Percentiles rank a stretch among this genome's conserved stretches.
Conservation (phyloP, 768 basidiomycete species). For the Boletus patriciae region DNA sequence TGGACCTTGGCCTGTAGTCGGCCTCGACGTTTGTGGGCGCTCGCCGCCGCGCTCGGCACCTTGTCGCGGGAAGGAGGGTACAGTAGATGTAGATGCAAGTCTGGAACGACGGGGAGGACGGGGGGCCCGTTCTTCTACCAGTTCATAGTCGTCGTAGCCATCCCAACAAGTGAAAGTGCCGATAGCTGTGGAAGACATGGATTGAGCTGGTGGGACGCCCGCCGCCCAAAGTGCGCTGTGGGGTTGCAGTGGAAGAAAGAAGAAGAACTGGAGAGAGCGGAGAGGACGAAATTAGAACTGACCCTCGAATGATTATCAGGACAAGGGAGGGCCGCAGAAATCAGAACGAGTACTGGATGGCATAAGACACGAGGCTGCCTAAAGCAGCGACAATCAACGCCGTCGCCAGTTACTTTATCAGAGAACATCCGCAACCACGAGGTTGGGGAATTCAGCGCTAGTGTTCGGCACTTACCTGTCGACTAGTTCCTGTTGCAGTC, state of each 20-base stretch:
- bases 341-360: conserved; percentile 15
- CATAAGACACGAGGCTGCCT: conserved; percentile 37
- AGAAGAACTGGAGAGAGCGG: conserved; percentile 16
- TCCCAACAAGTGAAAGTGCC: conserved; percentile 38
- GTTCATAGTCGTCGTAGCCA: conserved; percentile 30
- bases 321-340: conserved; percentile 17
- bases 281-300: conserved; percentile 27
- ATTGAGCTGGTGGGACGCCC: conserved; percentile 12
- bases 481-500: not conserved
- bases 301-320: conserved; percentile 36
- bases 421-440: conserved; percentile 1
- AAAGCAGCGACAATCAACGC: conserved; percentile 28
- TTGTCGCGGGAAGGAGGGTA: conserved; percentile 13
- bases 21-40: conserved; percentile 22
- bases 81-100: conserved; percentile 20
- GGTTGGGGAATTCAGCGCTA: conserved; percentile 1
- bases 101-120: conserved; percentile 23
- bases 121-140: conserved; percentile 19
- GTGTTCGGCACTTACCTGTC: conserved; percentile 1
- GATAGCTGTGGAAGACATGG: conserved; percentile 35
- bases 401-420: conserved; percentile 27
- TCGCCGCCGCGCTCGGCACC: conserved; percentile 20
- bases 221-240: conserved; percentile 22
- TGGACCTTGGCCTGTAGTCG: conserved; percentile 11
- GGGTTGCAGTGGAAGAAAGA: conserved; percentile 20